A percentile compares a stretch with the other conserved stretches of the same genome.
Evolutionary conservation across 2,329 filamentous ascomycete genomes (phyloP).

Genomic region (Drechmeria coniospora): DNA sequence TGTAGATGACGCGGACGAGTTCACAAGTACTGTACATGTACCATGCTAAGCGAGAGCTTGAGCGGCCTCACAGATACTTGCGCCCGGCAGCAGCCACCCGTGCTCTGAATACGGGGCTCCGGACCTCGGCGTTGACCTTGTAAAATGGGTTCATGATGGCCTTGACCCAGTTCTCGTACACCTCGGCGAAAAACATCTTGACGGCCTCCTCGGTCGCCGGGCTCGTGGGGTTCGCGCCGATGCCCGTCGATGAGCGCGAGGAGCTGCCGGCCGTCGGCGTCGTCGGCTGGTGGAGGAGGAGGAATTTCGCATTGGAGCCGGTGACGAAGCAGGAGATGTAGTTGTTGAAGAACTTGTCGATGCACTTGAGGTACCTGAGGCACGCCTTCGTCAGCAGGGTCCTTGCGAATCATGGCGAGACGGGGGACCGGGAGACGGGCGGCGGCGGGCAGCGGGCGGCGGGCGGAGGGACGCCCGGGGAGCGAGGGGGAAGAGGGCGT

Average conservation of each 20-base stretch:
- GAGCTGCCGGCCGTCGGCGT: constrained; percentile 23
- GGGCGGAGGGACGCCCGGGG: too few species aligned
- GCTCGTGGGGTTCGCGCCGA: constrained; percentile 71
- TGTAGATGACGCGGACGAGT: too few species aligned
- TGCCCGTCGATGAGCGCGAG: constrained; percentile 48
- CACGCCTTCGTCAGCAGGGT: not conserved
- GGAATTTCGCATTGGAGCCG: constrained; percentile 80
- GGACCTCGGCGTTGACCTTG: constrained; percentile 66
- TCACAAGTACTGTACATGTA: too few species aligned
- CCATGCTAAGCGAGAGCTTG: too few species aligned
- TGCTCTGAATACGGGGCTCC: constrained; percentile 70
- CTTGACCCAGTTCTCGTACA: constrained; percentile 96
- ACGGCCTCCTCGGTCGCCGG: constrained; percentile 92
- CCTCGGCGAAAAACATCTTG: constrained; percentile 83
- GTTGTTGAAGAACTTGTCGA: constrained; percentile 93
- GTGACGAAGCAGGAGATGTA: constrained; percentile 94
- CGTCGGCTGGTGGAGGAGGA: constrained; percentile 76
- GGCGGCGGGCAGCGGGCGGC: too few species aligned
- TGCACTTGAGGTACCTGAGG: constrained; percentile 78
- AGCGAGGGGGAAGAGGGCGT: too few species aligned
- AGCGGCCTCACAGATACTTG: constrained; percentile 58
- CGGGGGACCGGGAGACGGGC: too few species aligned
- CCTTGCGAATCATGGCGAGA: not conserved
- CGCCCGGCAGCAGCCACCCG: constrained; percentile 76
- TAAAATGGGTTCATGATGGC: constrained; percentile 97